Base-by-base conservation (phyloP, 2,329 filamentous ascomycete genomes). In the Didymella glomerata region DNA sequence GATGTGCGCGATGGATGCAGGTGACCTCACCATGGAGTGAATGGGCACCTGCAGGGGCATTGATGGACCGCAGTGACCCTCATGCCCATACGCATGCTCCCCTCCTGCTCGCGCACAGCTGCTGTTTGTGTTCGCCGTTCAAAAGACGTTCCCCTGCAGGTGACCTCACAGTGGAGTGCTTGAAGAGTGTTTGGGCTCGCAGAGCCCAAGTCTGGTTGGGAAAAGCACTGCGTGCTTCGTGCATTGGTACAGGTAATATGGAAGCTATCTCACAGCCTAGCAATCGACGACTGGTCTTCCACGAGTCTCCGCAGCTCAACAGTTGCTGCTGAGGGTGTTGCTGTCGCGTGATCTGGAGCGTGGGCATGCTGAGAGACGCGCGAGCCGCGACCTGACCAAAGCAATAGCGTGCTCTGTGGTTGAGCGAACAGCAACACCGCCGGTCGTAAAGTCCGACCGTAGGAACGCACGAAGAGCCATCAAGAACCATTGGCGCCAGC, bases 361-460 rank as follows among this genome's bases (percentile, higher is more conserved):
- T 34, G 18, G 20, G 45, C 28, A 50, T n/a, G 55, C 18, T 58
- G 28, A 32, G 32, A 49, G 45, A 50, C 28, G 50, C 55, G 38
- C 45, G 47, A 59, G 47, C 56, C 41, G 47, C 40, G 32, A 14
- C 46, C 36, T 46, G 46, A 54, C 50, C 40, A 32, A 14, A 49
- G 50, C 46, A 54, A 32, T 24, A 22, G 44, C 38, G 18, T 30
- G 46, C 25, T 48, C 28, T 46, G 28, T 36, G 34, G 48, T 52
- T 57, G 40, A 59, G 38, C 10, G 40, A 27, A 42, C 32, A 41
- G 50, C 14, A 24, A 32, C 46, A 41, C 45, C 25, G 40, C 30
- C 46, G 46, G 41, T 50, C 20, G 18, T 30, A 25, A 18, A 54
- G 34, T 50, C 56, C 40, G 56, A 59, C 46, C 46, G 56, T 32